Conservation (phyloP, 1,284 basidiomycete genomes). For the Fomitopsis pinicola region DNA sequence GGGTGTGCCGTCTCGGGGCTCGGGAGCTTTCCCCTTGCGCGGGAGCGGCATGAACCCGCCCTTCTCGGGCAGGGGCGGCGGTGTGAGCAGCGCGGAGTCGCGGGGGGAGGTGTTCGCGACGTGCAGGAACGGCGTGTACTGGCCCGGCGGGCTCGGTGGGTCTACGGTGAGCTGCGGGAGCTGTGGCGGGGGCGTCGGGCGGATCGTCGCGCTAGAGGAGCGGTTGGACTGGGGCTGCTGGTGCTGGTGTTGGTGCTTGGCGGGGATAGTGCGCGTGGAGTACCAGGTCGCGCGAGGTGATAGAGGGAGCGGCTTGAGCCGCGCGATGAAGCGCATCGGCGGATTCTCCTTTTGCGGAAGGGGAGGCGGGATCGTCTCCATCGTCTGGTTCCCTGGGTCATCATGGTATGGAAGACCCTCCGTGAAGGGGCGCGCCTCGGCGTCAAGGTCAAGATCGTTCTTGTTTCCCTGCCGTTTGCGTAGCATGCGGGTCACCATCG, state of each 20-base stretch:
- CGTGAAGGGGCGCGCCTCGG: not conserved
- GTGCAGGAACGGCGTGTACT: not conserved
- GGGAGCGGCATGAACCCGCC: not conserved
- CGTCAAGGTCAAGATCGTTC: not conserved
- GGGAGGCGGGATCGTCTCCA: not conserved
- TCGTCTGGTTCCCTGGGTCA: not conserved
- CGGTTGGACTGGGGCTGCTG: not conserved
- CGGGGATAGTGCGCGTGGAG: not conserved
- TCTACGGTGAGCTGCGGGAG: not conserved
- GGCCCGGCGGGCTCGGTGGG: not conserved
- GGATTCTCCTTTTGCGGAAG: not conserved
- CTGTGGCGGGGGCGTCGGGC: not conserved
- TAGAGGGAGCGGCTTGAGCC: not conserved
- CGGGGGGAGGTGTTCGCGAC: not conserved
- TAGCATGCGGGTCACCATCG: not conserved
- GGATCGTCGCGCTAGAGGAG: not conserved
- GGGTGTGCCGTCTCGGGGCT: not conserved
- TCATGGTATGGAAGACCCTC: not conserved
- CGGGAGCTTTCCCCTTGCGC: not conserved
- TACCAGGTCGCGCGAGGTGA: not conserved
- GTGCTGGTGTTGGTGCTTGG: not conserved
- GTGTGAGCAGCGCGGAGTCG: not conserved
- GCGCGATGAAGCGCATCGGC: not conserved
- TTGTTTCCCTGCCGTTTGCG: not conserved
- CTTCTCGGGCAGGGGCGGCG: not conserved